Evolutionary conservation across 2,329 filamentous ascomycete species (phyloP), one percentile per base, ranked within the genome.

Genomic region (Bretziella fagacearum): DNA sequence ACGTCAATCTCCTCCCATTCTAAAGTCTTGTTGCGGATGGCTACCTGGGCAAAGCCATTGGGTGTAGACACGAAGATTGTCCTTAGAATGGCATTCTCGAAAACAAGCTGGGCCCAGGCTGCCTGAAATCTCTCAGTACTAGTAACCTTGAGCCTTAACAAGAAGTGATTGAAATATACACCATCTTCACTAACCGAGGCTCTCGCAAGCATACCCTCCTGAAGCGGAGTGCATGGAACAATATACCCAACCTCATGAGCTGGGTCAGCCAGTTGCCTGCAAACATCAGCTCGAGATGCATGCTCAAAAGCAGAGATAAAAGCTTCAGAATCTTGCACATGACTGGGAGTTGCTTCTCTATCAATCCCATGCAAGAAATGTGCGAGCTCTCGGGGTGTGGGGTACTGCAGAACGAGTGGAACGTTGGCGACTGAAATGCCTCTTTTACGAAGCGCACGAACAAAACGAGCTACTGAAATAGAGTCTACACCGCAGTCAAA

Each of bases 401-500:
- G 67, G 56, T 78, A 72, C 49, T 71, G 76, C 60, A 94, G 73
- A 3, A 95, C 66, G 1, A 74, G 54, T 0, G 81, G 76, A 1
- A 84, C 72, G 6, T 73, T 76, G 0, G 75, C 77, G 11, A 67
- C 63, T 1, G 56, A 27, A 45, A 86, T 73, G 0, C 84, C 83
- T 2, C 64, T 64, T 2, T 69, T 65, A 53, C 76, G 82, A 11
- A 95, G 64, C 10, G 68, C 60, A 4, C 71, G 68, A 1, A 81
- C 70, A 25, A 95, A 69, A 6, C 76, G 70, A 39, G 93, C 77
- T 0, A 80, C 82, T 0, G 84, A 85, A 13, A 95, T 85, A 0
- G 87, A 95, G 56, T 94, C 89, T 20, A 95, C 68, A 0, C 87
- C 89, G 1, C 93, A 65, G 53, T 93, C 84, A 54, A 91, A 93